Conservation (phyloP, 768 basidiomycete species). For the Tulasnella sp. region DNA sequence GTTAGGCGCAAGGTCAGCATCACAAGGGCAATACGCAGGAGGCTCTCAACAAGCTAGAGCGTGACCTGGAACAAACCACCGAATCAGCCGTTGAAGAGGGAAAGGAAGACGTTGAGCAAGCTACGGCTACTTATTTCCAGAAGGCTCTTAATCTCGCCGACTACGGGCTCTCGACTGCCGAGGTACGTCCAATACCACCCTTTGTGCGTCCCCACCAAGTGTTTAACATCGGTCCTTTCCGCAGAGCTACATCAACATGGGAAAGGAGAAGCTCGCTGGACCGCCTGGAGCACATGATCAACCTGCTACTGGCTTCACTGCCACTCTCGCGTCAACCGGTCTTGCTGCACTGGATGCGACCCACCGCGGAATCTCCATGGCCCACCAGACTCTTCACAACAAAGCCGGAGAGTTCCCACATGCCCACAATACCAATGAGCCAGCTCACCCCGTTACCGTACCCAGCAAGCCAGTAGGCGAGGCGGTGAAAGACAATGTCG, state of each 20-base stretch:
- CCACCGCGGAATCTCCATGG: constrained; percentile 36
- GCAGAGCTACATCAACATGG: constrained; percentile 23
- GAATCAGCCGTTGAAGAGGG: constrained; percentile 57
- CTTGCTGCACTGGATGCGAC: constrained; percentile 35
- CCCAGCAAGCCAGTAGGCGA: constrained; percentile 36
- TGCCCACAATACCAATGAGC: constrained; percentile 21
- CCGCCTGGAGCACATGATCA: neutral
- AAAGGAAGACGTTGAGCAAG: constrained; percentile 46
- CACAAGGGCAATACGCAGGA: constrained; percentile 1
- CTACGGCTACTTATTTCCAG: constrained; percentile 49
- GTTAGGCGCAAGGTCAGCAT: neutral
- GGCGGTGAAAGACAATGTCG: constrained; percentile 26
- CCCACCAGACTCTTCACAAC: constrained; percentile 30
- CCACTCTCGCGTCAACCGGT: constrained; percentile 39
- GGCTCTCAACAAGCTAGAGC: constrained; percentile 10
- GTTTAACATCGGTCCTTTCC: too few species aligned
- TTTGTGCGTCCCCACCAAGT: neutral
- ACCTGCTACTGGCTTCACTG: constrained; percentile 32
- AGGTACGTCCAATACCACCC: constrained; percentile 32
- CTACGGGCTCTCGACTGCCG: constrained; percentile 45
- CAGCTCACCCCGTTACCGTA: constrained; percentile 35
- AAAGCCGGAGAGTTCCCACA: neutral
- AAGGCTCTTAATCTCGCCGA: constrained; percentile 51
- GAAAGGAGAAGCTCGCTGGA: constrained; percentile 22
- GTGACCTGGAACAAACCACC: constrained; percentile 37